Conservation (phyloP, 1,284 basidiomycete genomes). For the Papiliotrema flavescens region DNA sequence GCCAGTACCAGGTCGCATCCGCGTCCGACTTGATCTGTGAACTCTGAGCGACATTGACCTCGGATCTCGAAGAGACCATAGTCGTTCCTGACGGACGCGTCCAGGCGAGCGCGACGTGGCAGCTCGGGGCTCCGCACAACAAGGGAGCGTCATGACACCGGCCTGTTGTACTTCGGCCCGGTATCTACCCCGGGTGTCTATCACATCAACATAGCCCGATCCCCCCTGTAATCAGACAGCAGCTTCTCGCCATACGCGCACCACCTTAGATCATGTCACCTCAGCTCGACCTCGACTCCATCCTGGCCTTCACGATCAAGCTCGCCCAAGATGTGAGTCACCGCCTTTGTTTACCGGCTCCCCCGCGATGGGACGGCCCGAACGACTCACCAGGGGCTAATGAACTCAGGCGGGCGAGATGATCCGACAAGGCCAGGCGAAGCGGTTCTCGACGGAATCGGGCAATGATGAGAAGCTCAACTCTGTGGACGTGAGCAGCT, state of each 20-base stretch:
- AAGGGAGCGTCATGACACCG: neutral
- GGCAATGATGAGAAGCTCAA: constrained; percentile 81
- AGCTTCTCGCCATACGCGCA: neutral
- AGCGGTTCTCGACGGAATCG: constrained; percentile 51
- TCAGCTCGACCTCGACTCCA: constrained; percentile 58
- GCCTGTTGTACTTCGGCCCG: neutral
- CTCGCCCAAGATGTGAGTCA: constrained; percentile 57
- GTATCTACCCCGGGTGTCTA: neutral
- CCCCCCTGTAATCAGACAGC: neutral
- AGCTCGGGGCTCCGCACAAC: no score
- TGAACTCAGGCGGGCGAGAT: constrained; percentile 48
- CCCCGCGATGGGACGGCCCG: neutral
- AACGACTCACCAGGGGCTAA: neutral
- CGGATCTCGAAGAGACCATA: neutral
- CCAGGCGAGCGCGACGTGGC: no score
- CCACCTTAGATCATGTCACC: constrained; percentile 16
- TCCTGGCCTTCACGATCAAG: constrained; percentile 67
- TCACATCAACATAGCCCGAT: neutral
- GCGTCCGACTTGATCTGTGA: no score
- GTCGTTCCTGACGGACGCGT: no score
- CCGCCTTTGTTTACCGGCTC: neutral
- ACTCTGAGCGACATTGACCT: no score
- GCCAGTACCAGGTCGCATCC: neutral
- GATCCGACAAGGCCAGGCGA: constrained; percentile 50
- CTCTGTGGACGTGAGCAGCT: constrained; percentile 62